phyloP scores from a whole-genome alignment of 768 basidiomycete genomes.

The Dacryopinax primogenitus region DNA sequence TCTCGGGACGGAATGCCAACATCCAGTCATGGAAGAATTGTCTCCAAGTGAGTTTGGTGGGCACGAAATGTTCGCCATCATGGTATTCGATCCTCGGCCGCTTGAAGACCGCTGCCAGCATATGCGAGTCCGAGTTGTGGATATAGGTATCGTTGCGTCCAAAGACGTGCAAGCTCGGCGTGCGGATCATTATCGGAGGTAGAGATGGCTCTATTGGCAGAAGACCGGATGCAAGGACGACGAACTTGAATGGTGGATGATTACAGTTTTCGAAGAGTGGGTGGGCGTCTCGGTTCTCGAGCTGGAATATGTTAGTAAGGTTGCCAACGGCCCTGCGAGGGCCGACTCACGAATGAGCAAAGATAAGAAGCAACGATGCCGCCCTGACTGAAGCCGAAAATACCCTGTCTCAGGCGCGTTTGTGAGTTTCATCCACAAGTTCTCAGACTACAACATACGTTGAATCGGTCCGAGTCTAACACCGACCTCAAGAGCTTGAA shows the following conservation, averaged over 20 bases:
- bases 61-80: background rate
- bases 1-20: background rate
- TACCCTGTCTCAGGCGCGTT: background rate
- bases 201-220: background rate
- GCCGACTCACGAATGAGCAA: background rate
- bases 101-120: background rate
- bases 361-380: background rate
- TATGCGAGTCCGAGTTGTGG: background rate
- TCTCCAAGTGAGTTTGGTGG: background rate
- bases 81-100: background rate
- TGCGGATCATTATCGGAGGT: background rate
- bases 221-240: background rate
- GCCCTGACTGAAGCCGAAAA: slow-evolving; percentile 10
- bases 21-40: background rate
- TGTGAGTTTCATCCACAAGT: background rate
- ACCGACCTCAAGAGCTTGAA: background rate
- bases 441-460: background rate
- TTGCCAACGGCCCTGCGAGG: background rate
- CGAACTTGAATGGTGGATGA: background rate
- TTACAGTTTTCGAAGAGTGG: background rate
- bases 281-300: background rate
- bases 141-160: background rate
- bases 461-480: background rate
- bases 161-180: background rate
- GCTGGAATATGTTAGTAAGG: background rate